A percentile compares a stretch with the other conserved stretches of the same genome.
Evolutionary conservation across 345 rosid genomes (phyloP).

Genomic region (Rhizophora apiculata): DNA sequence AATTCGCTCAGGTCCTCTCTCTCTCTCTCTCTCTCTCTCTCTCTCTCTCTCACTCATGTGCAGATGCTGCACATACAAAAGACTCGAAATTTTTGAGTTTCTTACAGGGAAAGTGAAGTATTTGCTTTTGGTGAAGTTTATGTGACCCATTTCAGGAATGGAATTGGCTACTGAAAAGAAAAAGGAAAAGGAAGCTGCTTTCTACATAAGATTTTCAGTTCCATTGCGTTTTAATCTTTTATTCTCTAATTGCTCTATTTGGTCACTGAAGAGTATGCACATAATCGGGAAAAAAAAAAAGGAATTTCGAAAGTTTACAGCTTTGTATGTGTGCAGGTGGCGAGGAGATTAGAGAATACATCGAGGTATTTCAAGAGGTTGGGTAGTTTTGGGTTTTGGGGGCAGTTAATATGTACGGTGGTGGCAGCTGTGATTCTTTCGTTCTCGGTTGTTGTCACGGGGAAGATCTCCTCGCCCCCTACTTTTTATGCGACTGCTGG

Average conservation of each 20-base stretch:
- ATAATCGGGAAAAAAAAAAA: not conserved
- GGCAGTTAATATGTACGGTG: constrained; percentile 77
- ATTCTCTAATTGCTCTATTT: not conserved
- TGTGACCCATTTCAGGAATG: not conserved
- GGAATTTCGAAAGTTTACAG: not conserved
- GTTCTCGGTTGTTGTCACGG: constrained; percentile 71
- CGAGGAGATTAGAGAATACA: constrained; percentile 91
- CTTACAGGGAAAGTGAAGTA: too few species aligned
- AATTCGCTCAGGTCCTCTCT: constrained; percentile 65
- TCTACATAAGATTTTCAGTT: not conserved
- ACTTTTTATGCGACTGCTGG: constrained; percentile 85
- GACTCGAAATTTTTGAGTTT: not conserved
- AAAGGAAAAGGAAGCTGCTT: not conserved
- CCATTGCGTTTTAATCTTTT: not conserved
- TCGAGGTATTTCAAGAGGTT: constrained; percentile 84
- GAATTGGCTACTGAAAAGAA: not conserved
- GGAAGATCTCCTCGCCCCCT: constrained; percentile 76
- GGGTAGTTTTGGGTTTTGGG: constrained; percentile 94
- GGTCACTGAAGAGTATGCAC: not conserved
- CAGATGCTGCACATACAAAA: not conserved
- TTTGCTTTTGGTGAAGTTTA: not conserved
- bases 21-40: not conserved
- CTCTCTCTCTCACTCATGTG: not conserved
- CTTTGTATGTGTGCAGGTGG: constrained; percentile 48
- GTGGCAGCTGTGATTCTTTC: constrained; percentile 91